These are phyloP conservation scores for Lupinus albus DNA, from an alignment of 306 rosid genomes.

Conservation along the genomic window DNA sequence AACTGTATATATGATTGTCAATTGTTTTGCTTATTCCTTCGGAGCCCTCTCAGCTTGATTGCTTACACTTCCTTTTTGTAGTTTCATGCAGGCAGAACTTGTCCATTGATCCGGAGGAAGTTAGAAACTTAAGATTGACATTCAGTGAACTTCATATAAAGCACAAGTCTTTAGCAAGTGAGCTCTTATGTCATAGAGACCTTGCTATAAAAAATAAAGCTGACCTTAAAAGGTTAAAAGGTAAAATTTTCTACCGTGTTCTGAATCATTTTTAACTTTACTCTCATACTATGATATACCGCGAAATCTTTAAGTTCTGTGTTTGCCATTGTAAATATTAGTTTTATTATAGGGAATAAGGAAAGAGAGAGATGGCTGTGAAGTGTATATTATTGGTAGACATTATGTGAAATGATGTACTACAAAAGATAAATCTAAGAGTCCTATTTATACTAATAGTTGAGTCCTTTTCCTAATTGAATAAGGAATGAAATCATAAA, in stretches of 20 bases:
- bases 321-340: neutral
- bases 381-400: neutral
- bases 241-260: conserved; percentile 46
- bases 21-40: conserved; percentile 26
- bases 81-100: conserved; percentile 59
- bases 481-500: too few relatives aligned
- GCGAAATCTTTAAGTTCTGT: neutral
- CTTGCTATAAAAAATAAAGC: conserved; percentile 72
- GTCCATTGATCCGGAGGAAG: conserved; percentile 53
- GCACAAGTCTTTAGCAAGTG: conserved; percentile 64
- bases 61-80: conserved; percentile 50
- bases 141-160: conserved; percentile 63
- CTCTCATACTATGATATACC: neutral
- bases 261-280: neutral
- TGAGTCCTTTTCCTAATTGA: neutral
- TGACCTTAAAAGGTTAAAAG: conserved; percentile 58
- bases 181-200: conserved; percentile 62
- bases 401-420: neutral
- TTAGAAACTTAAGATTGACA: conserved; percentile 65
- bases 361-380: too few relatives aligned
- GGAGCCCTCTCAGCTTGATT: conserved; percentile 35
- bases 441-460: neutral
- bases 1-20: conserved; percentile 21
- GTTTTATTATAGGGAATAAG: neutral
- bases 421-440: neutral